A percentile compares a stretch with the other conserved stretches of the same genome.
Evolutionary conservation across 2,329 filamentous ascomycete species (phyloP).

Genomic region (Alternaria atra): DNA sequence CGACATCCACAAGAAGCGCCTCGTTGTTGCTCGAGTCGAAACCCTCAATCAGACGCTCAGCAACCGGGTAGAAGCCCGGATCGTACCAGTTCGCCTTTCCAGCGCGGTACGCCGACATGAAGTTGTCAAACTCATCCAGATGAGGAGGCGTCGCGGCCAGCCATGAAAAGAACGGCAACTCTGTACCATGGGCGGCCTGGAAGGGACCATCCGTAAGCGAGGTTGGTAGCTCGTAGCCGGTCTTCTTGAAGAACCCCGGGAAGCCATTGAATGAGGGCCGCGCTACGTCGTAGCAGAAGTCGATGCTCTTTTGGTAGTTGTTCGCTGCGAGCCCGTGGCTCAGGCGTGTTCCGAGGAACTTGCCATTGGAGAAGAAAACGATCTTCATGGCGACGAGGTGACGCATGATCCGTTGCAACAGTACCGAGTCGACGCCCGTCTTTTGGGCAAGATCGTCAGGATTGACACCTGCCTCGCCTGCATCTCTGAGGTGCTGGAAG

Average conservation of each 20-base stretch:
- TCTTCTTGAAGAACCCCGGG: conserved; percentile 21
- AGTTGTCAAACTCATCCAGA: conserved; percentile 26
- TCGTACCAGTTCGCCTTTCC: conserved; percentile 25
- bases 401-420: conserved; percentile 47
- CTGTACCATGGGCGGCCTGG: conserved; percentile 49
- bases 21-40: conserved; percentile 24
- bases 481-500: conserved; percentile 46
- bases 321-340: conserved; percentile 49
- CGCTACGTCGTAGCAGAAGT: conserved; percentile 51
- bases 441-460: conserved; percentile 39
- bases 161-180: conserved; percentile 51
- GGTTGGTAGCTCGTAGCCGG: conserved; percentile 16
- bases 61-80: conserved; percentile 23
- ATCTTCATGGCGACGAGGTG: conserved; percentile 54
- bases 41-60: conserved; percentile 34
- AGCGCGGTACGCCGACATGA: conserved; percentile 24
- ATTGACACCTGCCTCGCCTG: conserved; percentile 34
- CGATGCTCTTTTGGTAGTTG: conserved; percentile 50
- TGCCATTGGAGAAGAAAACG: conserved; percentile 35
- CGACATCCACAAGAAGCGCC: conserved; percentile 55
- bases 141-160: conserved; percentile 49
- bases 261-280: conserved; percentile 28
- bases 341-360: conserved; percentile 41
- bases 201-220: conserved; percentile 42
- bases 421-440: conserved; percentile 36